Base-by-base conservation (phyloP, 2,329 filamentous ascomycete genomes). In the Pezizomycotina sp. region DNA sequence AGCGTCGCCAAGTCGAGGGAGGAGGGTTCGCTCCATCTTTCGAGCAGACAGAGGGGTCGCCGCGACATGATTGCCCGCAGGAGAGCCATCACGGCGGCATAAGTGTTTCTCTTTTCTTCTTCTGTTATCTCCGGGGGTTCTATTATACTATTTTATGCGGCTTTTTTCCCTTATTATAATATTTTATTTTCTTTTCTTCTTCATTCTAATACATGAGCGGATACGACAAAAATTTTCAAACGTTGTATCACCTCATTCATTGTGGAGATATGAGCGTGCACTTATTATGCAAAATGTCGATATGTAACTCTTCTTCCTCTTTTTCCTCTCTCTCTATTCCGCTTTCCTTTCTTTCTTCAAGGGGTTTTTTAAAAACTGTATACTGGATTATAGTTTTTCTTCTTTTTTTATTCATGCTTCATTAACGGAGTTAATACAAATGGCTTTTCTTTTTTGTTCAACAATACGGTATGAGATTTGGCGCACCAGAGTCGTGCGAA, bases 31-130 rank as follows among this genome's bases (percentile, higher is more conserved):
- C 56, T 62, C 51, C 79, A 76, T 62, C 71, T 98, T 59, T 79
- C 64, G 71, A 81, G 79, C 58, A 80, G 86, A 71, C 89, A 98
- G 74, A 83, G 84, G 61, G 89, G 82, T 55, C 59, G 63, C 55
- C 63, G 68, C 56, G 58, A 63, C 58, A 67, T 30, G 22, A 40
- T 39, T 37, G 37, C 39, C 18, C 36, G 41, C 39, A 36, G 69
- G 60, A 64, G 63, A 58, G 69, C 70, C 53, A 69, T 76, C 58
- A 69, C 68, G 51, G 60, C 65, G 52, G 60, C 64, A 53, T 68
- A 64, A 39, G 35, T 30, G 32, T 29, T 31, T 36, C 33, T 14
- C 32, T 37, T 20, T 34, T 23, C 40, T 36, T 37, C 32, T 34
- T 21, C 34, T 35, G 19, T 40, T 32, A 36, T 29, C 35, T 32